Evolutionary conservation across 108 stramenopile species (phyloP), one percentile per base, ranked within the genome.

Genomic region (Nitzschia sp.): DNA sequence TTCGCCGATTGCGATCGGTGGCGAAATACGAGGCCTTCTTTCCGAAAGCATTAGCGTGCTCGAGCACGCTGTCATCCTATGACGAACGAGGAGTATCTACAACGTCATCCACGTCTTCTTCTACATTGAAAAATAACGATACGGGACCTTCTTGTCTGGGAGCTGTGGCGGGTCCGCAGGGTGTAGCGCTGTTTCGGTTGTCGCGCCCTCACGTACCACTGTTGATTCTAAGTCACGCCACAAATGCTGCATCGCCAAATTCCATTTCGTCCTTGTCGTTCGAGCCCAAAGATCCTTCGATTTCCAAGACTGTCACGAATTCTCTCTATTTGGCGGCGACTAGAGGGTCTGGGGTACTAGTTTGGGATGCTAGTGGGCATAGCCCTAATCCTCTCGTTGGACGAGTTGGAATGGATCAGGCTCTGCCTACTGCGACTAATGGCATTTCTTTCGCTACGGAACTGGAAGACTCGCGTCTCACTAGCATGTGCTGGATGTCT

Each of bases 361-460:
- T 92, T 23, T 92, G 88, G 86, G 91, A 92, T 73, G 88, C 84
- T 30, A 85, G 84, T 28, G 91, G 91, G 26, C 85, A 84, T 21
- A 77, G 85, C 32, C 64, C 84, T 27, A 88, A 78, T 49, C 91
- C 91, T 15, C 57, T 92, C 2, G 56, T 89, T 26, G 88, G 88
- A 38, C 67, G 88, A 62, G 76, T 92, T 25, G 64, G 75, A 17
- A 71, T 79, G 4, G 71, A 79, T n/a, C 35, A 35, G 64, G 59
- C 59, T 45, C 65, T 21, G 45, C 55, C 65, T 49, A 23, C 63
- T 1, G 42, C 49, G 46, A 54, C 28, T 1, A 34, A 19, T 30
- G 33, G 18, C 13, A 30, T 30, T 21, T n/a, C n/a, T n/a, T n/a
- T n/a, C n/a, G 71, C 36, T 38, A 64, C 42, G 8, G 54, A 36